These are phyloP conservation scores for Yamadazyma kanchanaburiensis DNA, from an alignment of 1,139 yeast genomes.

Conservation along the genomic window DNA sequence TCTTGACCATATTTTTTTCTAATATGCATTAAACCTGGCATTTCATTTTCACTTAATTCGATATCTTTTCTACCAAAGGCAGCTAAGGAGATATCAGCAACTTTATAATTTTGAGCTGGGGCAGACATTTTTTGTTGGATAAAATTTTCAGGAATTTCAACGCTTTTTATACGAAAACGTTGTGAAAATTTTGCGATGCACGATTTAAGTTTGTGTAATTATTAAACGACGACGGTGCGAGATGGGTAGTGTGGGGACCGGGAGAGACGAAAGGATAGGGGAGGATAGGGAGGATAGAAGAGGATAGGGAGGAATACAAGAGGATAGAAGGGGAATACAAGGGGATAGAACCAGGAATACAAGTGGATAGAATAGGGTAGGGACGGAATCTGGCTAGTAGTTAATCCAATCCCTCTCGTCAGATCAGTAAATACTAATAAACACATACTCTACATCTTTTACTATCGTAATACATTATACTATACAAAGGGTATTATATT, in stretches of 20 bases:
- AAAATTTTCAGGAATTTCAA: constrained; percentile 1
- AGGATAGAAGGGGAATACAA: too few species aligned
- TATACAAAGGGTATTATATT: constrained; percentile 13
- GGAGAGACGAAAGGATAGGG: too few species aligned
- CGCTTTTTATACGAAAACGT: constrained; percentile 1
- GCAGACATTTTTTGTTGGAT: constrained; percentile 19
- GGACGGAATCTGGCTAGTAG: too few species aligned
- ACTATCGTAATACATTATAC: constrained; percentile 7
- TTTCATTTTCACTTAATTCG: constrained; percentile 98
- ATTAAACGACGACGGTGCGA: constrained; percentile 1
- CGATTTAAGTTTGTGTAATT: constrained; percentile 5
- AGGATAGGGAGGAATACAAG: too few species aligned
- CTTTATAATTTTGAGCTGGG: constrained; percentile 68
- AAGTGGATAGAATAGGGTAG: too few species aligned
- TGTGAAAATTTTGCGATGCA: constrained; percentile 5
- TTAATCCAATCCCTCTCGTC: too few species aligned
- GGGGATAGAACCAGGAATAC: too few species aligned
- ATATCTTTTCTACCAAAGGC: constrained; percentile 99
- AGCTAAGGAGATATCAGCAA: constrained; percentile 97
- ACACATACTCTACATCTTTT: background rate
- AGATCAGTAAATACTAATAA: background rate
- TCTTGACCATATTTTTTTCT: constrained; percentile 87
- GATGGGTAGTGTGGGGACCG: too few species aligned
- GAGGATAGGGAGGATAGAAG: too few species aligned
- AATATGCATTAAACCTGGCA: constrained; percentile 99